These are phyloP conservation scores for Pichia phayaonensis DNA, from an alignment of 805 yeast species.

Conservation along the genomic window DNA sequence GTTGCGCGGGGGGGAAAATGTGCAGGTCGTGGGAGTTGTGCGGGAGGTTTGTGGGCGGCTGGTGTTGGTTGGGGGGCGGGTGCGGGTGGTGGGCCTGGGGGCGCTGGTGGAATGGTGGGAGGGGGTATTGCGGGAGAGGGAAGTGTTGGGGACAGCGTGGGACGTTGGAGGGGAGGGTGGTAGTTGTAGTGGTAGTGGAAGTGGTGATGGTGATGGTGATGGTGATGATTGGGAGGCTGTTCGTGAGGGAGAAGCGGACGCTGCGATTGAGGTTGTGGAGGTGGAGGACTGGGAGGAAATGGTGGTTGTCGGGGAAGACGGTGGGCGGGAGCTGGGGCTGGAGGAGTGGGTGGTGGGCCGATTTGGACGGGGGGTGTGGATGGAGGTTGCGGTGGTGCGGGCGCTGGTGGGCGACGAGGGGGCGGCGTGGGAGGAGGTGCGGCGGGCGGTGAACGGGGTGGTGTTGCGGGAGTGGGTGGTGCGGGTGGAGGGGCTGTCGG, in stretches of 20 bases:
- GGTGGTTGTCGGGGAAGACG: neutral
- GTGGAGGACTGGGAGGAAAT: neutral
- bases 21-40: neutral
- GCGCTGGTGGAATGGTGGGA: neutral
- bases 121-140: neutral
- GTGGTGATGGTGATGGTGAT: too few species aligned
- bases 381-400: neutral
- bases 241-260: neutral
- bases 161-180: neutral
- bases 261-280: neutral
- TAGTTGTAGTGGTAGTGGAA: too few species aligned
- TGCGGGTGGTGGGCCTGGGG: neutral
- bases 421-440: neutral
- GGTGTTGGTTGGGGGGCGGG: neutral
- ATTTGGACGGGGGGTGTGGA: neutral
- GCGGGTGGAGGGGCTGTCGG: neutral
- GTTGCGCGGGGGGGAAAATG: neutral
- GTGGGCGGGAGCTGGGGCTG: neutral
- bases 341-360: neutral
- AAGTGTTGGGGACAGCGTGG: neutral
- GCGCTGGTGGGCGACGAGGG: neutral
- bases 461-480: neutral
- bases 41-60: neutral
- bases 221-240: too few species aligned
- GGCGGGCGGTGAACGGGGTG: neutral